phyloP scores from a whole-genome alignment of 2,329 filamentous ascomycete species.

The Stagonosporopsis cucurbitacearum region DNA sequence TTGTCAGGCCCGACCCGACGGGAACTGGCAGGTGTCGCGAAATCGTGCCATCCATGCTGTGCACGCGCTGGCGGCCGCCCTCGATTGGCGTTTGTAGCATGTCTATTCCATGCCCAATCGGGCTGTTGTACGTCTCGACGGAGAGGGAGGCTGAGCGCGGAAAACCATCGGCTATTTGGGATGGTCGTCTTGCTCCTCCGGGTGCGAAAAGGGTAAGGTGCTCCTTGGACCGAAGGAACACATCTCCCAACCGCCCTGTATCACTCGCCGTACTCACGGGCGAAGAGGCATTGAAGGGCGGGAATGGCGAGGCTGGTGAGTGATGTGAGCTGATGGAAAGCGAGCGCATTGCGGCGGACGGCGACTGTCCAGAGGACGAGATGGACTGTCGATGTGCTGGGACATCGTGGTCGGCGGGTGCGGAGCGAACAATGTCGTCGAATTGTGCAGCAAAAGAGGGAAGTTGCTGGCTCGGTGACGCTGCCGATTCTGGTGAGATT shows the following conservation, averaged over 20 bases:
- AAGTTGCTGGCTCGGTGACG: conserved; percentile 42
- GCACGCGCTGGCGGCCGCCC: conserved; percentile 29
- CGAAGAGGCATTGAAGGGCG: conserved; percentile 41
- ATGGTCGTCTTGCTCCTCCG: conserved; percentile 38
- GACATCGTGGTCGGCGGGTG: conserved; percentile 37
- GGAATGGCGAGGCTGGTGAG: conserved; percentile 42
- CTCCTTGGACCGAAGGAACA: conserved; percentile 41
- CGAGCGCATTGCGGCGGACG: conserved; percentile 42
- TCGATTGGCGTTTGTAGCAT: conserved; percentile 40
- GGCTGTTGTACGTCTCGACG: conserved; percentile 45
- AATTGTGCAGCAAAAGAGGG: conserved; percentile 44
- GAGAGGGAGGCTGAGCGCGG: conserved; percentile 41
- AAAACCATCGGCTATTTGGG: conserved; percentile 47
- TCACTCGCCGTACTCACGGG: conserved; percentile 41
- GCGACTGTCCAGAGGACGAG: conserved; percentile 45
- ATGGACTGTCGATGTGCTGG: conserved; percentile 47
- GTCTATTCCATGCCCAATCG: conserved; percentile 45
- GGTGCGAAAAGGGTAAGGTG: conserved; percentile 36
- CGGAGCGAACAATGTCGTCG: conserved; percentile 44
- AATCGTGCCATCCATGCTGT: conserved; percentile 42
- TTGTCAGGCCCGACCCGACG: conserved; percentile 37
- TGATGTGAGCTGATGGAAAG: conserved; percentile 42
- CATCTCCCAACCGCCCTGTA: conserved; percentile 33
- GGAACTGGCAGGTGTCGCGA: conserved; percentile 44
- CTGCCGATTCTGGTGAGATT: conserved; percentile 35